Conservation (phyloP, 371 early-diverging fungal species). For the Haplosporangium sp. region DNA sequence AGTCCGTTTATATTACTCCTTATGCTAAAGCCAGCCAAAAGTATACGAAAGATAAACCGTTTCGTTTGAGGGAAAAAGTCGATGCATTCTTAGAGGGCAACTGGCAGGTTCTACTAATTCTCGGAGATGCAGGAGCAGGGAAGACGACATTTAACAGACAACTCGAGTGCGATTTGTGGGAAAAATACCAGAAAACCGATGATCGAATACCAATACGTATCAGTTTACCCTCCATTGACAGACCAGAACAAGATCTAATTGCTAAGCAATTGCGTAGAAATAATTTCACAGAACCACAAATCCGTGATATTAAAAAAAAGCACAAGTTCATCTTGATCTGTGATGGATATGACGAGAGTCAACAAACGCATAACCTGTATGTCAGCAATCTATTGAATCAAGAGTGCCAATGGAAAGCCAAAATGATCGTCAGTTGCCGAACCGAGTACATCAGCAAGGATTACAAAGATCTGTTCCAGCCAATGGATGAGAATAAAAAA, state of each 20-base stretch:
- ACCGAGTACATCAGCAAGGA: slow-evolving; percentile 7
- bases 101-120: slow-evolving; percentile 4
- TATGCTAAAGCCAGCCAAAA: neutral
- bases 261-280: neutral
- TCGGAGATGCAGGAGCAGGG: slow-evolving; percentile 17
- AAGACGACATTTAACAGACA: slow-evolving; percentile 17
- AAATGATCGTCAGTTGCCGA: slow-evolving; percentile 18
- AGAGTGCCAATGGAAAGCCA: neutral
- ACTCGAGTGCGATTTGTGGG: slow-evolving; percentile 7
- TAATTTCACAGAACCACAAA: slow-evolving; percentile 1
- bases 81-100: neutral
- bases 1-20: slow-evolving; percentile 1
- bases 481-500: neutral
- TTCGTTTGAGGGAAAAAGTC: slow-evolving; percentile 1
- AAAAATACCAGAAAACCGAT: neutral
- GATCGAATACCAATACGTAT: neutral
- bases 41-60: neutral
- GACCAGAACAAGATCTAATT: slow-evolving; percentile 6
- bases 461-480: slow-evolving; percentile 10
- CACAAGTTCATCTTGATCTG: neutral
- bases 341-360: slow-evolving; percentile 14
- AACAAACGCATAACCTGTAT: slow-evolving; percentile 2
- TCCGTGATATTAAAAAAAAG: slow-evolving; percentile 7
- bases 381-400: slow-evolving; percentile 10
- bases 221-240: slow-evolving; percentile 8